Evolutionary conservation across 306 rosid genomes (phyloP).

Genomic region (Styphnolobium japonicum): DNA sequence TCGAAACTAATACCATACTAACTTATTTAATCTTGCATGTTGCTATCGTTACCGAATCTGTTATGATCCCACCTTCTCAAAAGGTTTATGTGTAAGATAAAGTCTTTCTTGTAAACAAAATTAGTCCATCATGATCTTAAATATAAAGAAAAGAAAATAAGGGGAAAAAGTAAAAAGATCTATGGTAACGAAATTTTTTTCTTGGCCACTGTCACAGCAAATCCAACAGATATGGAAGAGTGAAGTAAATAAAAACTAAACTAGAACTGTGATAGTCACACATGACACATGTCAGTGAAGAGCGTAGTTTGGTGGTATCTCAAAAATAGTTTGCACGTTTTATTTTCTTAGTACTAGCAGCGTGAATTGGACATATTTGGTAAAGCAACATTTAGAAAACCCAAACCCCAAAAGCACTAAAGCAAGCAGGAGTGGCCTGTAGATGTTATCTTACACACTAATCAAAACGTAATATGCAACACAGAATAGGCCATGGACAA

Average conservation of each 20-base stretch:
- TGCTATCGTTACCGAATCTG: too few species aligned
- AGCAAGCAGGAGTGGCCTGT: constrained; percentile 25
- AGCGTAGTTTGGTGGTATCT: neutral
- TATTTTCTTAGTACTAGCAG: neutral
- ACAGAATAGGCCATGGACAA: constrained; percentile 78
- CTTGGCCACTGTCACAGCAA: constrained; percentile 1
- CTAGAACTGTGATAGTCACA: neutral
- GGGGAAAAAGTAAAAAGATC: neutral
- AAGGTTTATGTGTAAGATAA: neutral
- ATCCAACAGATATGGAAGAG: neutral
- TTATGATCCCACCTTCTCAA: too few species aligned
- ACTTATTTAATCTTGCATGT: too few species aligned
- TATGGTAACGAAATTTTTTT: neutral
- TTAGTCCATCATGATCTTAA: neutral
- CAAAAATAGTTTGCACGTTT: neutral
- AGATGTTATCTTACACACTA: constrained; percentile 41
- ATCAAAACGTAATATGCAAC: constrained; percentile 66
- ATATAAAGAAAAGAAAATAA: neutral
- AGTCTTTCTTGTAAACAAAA: neutral
- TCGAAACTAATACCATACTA: too few species aligned
- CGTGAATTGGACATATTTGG: constrained; percentile 20
- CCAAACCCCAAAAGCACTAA: constrained; percentile 27
- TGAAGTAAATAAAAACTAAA: neutral
- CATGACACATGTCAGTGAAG: neutral
- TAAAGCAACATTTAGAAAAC: constrained; percentile 24